phyloP scores from a whole-genome alignment of 768 basidiomycete species.

The Suillus cothurnatus region DNA sequence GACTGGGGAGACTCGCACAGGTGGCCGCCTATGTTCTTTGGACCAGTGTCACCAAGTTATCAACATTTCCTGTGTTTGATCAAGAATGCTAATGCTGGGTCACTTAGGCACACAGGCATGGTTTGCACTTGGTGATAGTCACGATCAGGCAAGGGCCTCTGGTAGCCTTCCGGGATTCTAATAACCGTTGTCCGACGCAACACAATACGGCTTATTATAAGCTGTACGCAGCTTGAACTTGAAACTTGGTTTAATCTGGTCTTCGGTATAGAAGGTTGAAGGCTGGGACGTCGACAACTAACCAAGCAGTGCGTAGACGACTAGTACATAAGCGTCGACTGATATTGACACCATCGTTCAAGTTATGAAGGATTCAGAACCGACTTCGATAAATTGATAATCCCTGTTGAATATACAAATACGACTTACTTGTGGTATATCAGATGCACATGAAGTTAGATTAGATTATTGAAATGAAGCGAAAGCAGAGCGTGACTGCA shows the following conservation, averaged over 20 bases:
- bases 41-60: neutral
- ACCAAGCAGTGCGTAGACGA: neutral
- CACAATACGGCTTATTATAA: neutral
- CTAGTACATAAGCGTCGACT: neutral
- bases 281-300: neutral
- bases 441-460: neutral
- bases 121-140: neutral
- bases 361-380: neutral
- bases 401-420: neutral
- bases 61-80: neutral
- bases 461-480: neutral
- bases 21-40: neutral
- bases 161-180: neutral
- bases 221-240: neutral
- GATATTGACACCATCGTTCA: neutral
- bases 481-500: neutral
- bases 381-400: neutral
- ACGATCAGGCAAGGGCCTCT: neutral
- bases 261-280: neutral
- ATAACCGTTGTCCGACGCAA: neutral
- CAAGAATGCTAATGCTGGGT: neutral
- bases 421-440: conserved; percentile 4
- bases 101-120: neutral
- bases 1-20: neutral
- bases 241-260: neutral